phyloP scores from a whole-genome alignment of 83 land plant species.

The Larix sibirica region DNA sequence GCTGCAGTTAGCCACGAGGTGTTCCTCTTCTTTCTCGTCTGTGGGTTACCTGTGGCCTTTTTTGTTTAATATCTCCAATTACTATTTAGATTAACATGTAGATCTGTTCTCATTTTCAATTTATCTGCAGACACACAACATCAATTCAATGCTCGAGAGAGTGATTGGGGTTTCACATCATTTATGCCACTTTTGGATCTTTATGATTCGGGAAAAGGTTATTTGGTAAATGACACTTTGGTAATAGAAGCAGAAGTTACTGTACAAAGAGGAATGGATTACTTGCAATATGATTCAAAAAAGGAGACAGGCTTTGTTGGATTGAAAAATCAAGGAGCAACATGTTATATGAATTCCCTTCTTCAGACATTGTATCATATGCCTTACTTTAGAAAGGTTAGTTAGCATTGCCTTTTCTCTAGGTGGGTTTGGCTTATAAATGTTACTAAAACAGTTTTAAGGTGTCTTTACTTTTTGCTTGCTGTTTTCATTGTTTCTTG shows the following conservation, averaged over 20 bases:
- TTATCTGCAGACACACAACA: conserved; percentile 86
- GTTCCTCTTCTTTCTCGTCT: too few relatives aligned
- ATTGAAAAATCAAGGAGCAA: conserved; percentile 97
- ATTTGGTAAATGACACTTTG: conserved; percentile 80
- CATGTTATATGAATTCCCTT: conserved; percentile 98
- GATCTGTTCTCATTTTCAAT: background rate
- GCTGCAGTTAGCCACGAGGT: too few relatives aligned
- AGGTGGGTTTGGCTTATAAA: too few relatives aligned
- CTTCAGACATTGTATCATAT: conserved; percentile 94
- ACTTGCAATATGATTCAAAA: conserved; percentile 94
- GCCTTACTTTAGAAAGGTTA: conserved; percentile 94
- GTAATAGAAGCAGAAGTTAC: conserved; percentile 90
- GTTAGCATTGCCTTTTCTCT: background rate
- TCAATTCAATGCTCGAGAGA: conserved; percentile 90
- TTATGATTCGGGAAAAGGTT: conserved; percentile 86
- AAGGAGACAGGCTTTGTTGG: conserved; percentile 99
- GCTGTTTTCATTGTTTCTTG: too few relatives aligned
- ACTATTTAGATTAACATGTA: background rate
- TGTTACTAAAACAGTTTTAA: too few relatives aligned
- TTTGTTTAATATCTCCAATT: background rate
- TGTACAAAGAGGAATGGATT: conserved; percentile 79
- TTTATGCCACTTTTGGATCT: conserved; percentile 94
- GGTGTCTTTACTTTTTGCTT: too few relatives aligned
- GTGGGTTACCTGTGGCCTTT: too few relatives aligned
- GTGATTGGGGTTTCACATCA: conserved; percentile 99